Base-by-base conservation (phyloP, 352 stramenopile genomes). In the Globisporangium cylindrosporum region DNA sequence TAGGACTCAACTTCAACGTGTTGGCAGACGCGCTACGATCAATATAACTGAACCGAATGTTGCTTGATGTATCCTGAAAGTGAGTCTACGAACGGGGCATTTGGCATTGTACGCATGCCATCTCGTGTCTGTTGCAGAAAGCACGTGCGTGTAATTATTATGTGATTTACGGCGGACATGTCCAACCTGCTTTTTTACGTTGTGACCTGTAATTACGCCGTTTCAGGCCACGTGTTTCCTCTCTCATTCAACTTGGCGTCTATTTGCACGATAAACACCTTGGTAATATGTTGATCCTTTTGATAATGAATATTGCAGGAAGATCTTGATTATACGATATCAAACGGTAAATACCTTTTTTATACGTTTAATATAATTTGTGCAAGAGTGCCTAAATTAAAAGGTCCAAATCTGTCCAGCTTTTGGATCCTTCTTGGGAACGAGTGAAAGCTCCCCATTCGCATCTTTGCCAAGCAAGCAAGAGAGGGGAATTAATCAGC, bases 381-480 rank as follows among this genome's bases (percentile, higher is more conserved):
- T 41, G 3, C 1, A 18, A 18, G 14, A 4, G 6, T 12, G 22
- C 18, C 43, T 22, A 22, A 51, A 22, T 51, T 7, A 22, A 22
- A 51, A 12, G 43, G 43, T 49, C 8, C 1, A 9, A 1, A 51
- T 20, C 10, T 4, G 4, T 4, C 9, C n/a, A 3, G 15, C 58
- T 64, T 54, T 61, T 53, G 57, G 57, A 62, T 62, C 57, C 22
- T 56, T 58, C 24, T 36, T 36, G n/a, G 8, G 5, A 57, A 49
- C 20, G 5, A 15, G 5, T n/a, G 41, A 49, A n/a, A 49, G 22
- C 51, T 32, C 25, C 3, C 7, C 54, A 27, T 68, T 61, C 25
- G 14, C 38, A 25, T 36, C 38, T 34, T 68, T 56, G 53, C 62
- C 34, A 29, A 48, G 22, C n/a, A 46, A 62, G 32, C 43, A 60